These are phyloP conservation scores for Gnomoniopsis sp. DNA, from an alignment of 2,329 filamentous ascomycete species.

Conservation along the genomic window DNA sequence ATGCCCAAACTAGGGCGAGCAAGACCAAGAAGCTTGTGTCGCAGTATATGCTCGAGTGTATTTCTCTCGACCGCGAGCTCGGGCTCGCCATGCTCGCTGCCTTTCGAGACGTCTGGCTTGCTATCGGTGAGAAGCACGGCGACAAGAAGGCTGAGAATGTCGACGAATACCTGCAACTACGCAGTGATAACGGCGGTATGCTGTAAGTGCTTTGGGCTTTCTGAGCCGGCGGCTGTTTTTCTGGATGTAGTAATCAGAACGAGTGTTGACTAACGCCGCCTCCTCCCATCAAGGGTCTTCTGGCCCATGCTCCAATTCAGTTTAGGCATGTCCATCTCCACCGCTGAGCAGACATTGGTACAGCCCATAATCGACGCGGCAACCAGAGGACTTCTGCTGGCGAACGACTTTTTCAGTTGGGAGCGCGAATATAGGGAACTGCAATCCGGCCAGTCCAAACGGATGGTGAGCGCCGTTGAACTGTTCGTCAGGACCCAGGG, in stretches of 20 bases:
- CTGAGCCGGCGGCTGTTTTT: too few relatives aligned
- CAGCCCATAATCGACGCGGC: not conserved
- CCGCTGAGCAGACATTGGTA: not conserved
- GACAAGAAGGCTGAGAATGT: not conserved
- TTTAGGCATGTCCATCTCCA: not conserved
- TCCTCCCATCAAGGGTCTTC: not conserved
- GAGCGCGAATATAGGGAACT: not conserved
- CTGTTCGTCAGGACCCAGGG: not conserved
- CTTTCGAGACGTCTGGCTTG: not conserved
- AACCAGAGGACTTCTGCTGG: not conserved
- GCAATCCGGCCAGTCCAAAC: not conserved
- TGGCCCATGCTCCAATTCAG: not conserved
- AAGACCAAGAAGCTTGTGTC: not conserved
- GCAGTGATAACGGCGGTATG: not conserved
- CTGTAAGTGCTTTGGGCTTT: too few relatives aligned
- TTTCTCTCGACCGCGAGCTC: not conserved
- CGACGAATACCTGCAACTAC: not conserved
- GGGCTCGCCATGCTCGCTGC: not conserved
- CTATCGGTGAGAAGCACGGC: not conserved
- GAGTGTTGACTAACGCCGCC: too few relatives aligned
- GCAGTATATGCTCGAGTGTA: not conserved
- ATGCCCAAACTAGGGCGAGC: too few relatives aligned
- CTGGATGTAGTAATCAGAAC: too few relatives aligned
- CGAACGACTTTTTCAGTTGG: slow-evolving; percentile 5
- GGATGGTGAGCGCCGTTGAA: not conserved